Evolutionary conservation across 768 basidiomycete species (phyloP), one percentile per base, ranked within the genome.

Genomic region (Porpolomopsis calyptriformis): DNA sequence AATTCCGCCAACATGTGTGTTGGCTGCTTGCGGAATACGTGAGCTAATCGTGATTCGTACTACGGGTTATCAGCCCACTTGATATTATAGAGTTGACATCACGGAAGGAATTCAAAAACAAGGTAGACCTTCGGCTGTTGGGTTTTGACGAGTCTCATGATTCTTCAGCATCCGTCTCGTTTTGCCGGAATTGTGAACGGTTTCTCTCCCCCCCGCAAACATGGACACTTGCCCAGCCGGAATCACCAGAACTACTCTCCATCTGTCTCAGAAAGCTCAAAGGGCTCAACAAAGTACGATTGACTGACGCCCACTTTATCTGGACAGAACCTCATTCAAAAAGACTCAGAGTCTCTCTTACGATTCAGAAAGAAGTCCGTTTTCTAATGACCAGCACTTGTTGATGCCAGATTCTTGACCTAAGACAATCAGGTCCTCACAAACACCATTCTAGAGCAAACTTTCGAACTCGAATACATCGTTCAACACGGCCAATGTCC

Each of bases 251-350:
- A 59, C 73, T 99, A 20, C 74, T 99, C 25, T 87, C 94, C 2
- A 82, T 98, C 47, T 98, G 96, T 63, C 67, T 99, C 48, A 89
- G 87, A 61, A 94, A 93, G 63, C 78, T 98, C 56, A 94, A 93
- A 60, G 92, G 92, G 2, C 71, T 98, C 19, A 83, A 80, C 56
- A 93, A 90, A 70, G 91, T 98, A 22, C 85, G 94, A 40, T 66
- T 99, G 35, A 93, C 96, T n/a, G 94, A 98, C 51, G 96, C 96
- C 2, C 88, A 91, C 52, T 98, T 98, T 63, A 90, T 98, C 57
- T 99, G 96, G 96, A 99, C 96, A 18, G 96, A 99, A 59, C 96
- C 96, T 2, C 94, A 99, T 66, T 92, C 88, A 31, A 92, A 93
- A 59, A 77, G 96, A 29, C 62, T 98, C 51, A 77, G 90, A 39